Base-by-base conservation (phyloP, 257 asterid genomes). In the Primulina tabacum region DNA sequence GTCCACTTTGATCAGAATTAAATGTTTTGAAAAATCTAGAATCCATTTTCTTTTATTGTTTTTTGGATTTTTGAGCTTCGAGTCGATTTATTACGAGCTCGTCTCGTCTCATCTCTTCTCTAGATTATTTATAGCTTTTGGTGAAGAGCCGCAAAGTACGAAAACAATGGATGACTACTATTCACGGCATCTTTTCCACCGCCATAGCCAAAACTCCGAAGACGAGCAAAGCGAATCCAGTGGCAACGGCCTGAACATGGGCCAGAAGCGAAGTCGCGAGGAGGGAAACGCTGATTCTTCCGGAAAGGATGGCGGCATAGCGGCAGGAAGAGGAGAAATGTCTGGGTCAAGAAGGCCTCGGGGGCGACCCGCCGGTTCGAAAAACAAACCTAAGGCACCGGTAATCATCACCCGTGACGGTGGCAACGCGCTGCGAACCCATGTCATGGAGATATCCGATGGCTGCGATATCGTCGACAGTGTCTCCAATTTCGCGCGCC, bases 281-380 rank as follows among this genome's bases (percentile, higher is more conserved):
- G 89, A 80, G 37, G 73, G 58, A 35, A 65, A 77, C 62, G 70
- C 56, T 60, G 76, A 77, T 24, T 74, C 81, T 34, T 77, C 69
- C 50, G 58, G 59, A 9, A 69, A 62, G 32, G 82, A 77, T 50
- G 76, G 69, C 33, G 72, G 75, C 40, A 71, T 73, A 4, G 6
- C 38, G 6, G 60, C 60, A 0, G 83, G 69, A 4, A 95, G 79
- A 0, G 88, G 87, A 0, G 91, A 87, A 24, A 79, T 73, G 50
- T 72, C 81, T 20, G 87, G 68, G 17, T 58, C 71, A 40, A 65
- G 96, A 50, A 55, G 96, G 72, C 90, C 96, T 0, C 62, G 98
- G 1, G 98, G 98, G 38, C 84, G 98, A 7, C 98, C 97, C 2
- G 77, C 98, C 24, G 98, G 98, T 69, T 92, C 97, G 50, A 92